Base-by-base conservation (phyloP, 768 basidiomycete genomes). In the Psilocybe cubensis region DNA sequence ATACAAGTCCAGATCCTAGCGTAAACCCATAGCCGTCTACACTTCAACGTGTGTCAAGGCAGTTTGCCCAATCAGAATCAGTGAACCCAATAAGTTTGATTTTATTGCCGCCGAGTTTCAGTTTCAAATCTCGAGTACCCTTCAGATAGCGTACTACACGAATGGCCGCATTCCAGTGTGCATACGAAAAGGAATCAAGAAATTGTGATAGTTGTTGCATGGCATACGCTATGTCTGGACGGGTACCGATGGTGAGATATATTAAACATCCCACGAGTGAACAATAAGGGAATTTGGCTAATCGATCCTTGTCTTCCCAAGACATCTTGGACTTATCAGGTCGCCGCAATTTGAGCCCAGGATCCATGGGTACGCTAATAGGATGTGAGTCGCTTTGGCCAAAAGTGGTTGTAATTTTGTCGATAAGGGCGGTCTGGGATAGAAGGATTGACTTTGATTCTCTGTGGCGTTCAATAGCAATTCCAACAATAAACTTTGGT, bases 401-500 rank as follows among this genome's bases (percentile, higher is more conserved):
- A 56, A 73, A 77, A 2, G 60, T 61, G 0, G n/a, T 7, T 38
- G 77, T 51, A 46, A 76, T 66, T 1, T 55, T 50, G n/a, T 73
- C 65, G 23, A 76, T 68, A 52, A 76, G 54, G 21, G 62, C 62
- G 0, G 52, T 67, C 24, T 67, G 66, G 9, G 62, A 61, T 1
- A 74, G 25, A n/a, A 40, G 49, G 5, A 72, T 50, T 0, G 60
- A 60, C 42, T 58, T 51, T 4, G 44, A 31, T 1, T 44, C 10
- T 6, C 60, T 60, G 23, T 78, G 68, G 0, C 70, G 65, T 17
- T 63, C 41, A 27, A 79, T 69, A 7, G 63, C 67, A 18, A 82
- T 76, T 0, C 79, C 78, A 1, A 83, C 52, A 29, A 64, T 56
- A 41, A 66, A 73, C 2, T 63, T 57, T 1, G 68, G 56, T 6